Evolutionary conservation across 1,284 basidiomycete species (phyloP).

Genomic region (Ganoderma meredithae): DNA sequence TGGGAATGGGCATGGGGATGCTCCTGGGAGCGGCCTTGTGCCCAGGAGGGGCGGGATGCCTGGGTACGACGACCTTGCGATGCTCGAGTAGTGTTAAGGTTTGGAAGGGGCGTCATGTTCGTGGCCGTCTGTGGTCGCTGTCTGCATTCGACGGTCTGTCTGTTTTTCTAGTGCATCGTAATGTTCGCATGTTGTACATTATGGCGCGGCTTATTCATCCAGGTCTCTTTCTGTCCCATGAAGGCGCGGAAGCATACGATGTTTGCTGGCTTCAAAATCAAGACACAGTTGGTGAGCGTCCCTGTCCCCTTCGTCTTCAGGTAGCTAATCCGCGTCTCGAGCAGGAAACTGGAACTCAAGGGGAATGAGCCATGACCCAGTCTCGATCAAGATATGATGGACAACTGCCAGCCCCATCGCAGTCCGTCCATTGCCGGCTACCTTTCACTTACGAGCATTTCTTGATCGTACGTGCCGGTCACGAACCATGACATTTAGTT

Average conservation of each 20-base stretch:
- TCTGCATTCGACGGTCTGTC: neutral
- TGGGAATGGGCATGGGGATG: conserved; percentile 22
- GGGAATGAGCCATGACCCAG: neutral
- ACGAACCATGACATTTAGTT: neutral
- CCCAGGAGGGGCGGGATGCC: conserved; percentile 36
- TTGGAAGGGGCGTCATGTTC: no score
- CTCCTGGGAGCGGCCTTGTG: conserved; percentile 13
- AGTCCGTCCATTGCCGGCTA: neutral
- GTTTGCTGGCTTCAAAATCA: neutral
- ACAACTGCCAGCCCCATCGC: neutral
- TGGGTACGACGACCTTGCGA: conserved; percentile 37
- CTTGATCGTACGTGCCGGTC: neutral
- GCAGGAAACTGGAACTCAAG: neutral
- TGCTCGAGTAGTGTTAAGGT: conserved; percentile 13
- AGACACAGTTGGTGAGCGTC: neutral
- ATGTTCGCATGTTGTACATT: conserved; percentile 2
- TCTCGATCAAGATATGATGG: neutral
- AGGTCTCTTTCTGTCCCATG: neutral
- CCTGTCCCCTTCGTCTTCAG: neutral
- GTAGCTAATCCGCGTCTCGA: neutral
- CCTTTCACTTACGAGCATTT: neutral
- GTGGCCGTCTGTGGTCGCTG: neutral
- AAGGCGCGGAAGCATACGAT: neutral
- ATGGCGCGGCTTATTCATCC: conserved; percentile 1
- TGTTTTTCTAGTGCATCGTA: neutral